phyloP scores from a whole-genome alignment of 192 early-diverging fungal species.

The Coemansia sp. region DNA sequence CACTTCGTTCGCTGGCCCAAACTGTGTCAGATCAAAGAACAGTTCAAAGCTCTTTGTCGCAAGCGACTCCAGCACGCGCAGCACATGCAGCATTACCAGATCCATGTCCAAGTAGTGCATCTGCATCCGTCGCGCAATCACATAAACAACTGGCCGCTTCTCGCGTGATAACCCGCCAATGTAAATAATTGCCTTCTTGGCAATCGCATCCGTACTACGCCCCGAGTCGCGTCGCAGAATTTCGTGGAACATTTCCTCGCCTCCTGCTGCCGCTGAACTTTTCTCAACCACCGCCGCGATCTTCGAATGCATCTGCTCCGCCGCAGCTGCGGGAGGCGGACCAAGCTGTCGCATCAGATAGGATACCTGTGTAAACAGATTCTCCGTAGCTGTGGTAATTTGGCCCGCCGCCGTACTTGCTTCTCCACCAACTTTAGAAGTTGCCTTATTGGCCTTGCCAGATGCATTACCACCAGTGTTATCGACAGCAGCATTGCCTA shows the following conservation, averaged over 20 bases:
- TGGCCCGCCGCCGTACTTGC: slow-evolving; percentile 6
- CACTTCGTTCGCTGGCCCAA: slow-evolving; percentile 77
- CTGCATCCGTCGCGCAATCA: slow-evolving; percentile 74
- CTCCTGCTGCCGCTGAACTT: slow-evolving; percentile 8
- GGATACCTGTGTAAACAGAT: slow-evolving; percentile 75
- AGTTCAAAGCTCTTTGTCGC: slow-evolving; percentile 74
- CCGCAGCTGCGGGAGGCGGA: slow-evolving; percentile 66
- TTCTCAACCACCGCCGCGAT: slow-evolving; percentile 23
- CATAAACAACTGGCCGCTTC: slow-evolving; percentile 79
- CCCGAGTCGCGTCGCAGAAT: slow-evolving; percentile 71
- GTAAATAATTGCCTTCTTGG: slow-evolving; percentile 74
- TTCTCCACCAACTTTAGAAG: not conserved
- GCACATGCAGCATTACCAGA: slow-evolving; percentile 70
- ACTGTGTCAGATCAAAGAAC: slow-evolving; percentile 80
- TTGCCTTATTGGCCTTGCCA: not conserved
- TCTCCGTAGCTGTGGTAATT: slow-evolving; percentile 58
- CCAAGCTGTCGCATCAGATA: slow-evolving; percentile 84
- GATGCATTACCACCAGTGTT: not conserved
- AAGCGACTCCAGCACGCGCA: slow-evolving; percentile 67
- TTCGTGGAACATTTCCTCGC: slow-evolving; percentile 57
- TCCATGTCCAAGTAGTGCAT: slow-evolving; percentile 83
- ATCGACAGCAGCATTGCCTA: not conserved
- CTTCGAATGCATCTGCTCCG: slow-evolving; percentile 31
- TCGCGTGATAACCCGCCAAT: slow-evolving; percentile 77
- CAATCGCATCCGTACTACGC: slow-evolving; percentile 66